phyloP scores from a whole-genome alignment of 306 rosid species.

The Sicyos baderoa region DNA sequence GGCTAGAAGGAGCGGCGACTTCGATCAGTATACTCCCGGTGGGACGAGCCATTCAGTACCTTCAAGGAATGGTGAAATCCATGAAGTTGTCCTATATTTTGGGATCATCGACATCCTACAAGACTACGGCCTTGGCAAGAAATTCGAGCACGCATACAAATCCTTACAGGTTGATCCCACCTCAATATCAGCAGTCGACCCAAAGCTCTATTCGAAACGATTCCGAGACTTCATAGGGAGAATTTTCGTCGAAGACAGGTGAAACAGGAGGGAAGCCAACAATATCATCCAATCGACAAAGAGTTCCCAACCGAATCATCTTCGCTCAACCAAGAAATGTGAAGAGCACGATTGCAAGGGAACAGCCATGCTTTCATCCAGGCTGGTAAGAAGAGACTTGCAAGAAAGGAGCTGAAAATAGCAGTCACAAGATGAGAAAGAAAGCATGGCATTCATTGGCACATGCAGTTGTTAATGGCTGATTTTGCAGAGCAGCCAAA shows the following conservation, averaged over 20 bases:
- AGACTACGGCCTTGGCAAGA: slow-evolving; percentile 90
- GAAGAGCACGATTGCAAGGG: neutral
- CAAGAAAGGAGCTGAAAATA: neutral
- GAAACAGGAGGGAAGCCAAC: slow-evolving; percentile 12
- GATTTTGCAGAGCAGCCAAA: slow-evolving; percentile 21
- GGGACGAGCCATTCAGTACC: slow-evolving; percentile 63
- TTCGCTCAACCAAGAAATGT: neutral
- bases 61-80: slow-evolving; percentile 54
- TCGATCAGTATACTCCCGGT: slow-evolving; percentile 60
- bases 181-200: slow-evolving; percentile 94
- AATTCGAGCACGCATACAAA: slow-evolving; percentile 89
- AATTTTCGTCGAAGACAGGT: slow-evolving; percentile 73
- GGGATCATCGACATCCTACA: slow-evolving; percentile 95
- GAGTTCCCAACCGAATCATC: neutral
- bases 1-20: slow-evolving; percentile 80
- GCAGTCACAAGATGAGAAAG: neutral
- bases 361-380: neutral
- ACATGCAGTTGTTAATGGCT: slow-evolving; percentile 13
- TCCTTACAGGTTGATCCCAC: slow-evolving; percentile 77
- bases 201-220: slow-evolving; percentile 85
- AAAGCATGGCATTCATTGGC: neutral
- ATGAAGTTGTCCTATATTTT: slow-evolving; percentile 68
- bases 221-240: slow-evolving; percentile 84
- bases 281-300: neutral
- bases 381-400: neutral